A percentile compares a stretch with the other conserved stretches of the same genome.
Evolutionary conservation across 2,329 filamentous ascomycete genomes (phyloP).

Genomic region (Pseudogymnoascus sp.): DNA sequence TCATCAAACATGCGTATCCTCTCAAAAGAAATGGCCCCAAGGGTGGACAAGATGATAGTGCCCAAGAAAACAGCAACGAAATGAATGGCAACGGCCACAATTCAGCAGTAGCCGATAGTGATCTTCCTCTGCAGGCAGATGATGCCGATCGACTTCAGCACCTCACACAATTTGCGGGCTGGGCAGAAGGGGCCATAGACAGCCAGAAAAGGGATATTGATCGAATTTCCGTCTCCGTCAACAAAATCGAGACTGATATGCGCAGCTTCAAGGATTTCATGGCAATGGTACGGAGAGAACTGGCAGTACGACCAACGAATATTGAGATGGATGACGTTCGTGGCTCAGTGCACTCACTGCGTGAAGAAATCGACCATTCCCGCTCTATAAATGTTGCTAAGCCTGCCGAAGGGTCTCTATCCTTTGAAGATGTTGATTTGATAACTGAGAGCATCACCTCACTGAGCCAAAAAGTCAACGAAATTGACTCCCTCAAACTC

Average conservation of each 20-base stretch:
- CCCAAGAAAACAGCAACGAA: background rate
- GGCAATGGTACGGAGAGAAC: conserved; percentile 21
- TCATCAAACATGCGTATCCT: background rate
- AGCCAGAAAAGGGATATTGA: conserved; percentile 26
- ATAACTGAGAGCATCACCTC: conserved; percentile 17
- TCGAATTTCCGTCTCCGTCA: conserved; percentile 20
- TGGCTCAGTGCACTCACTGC: conserved; percentile 8
- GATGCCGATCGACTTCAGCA: conserved; percentile 8
- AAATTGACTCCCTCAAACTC: conserved; percentile 22
- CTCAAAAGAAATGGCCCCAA: conserved; percentile 2
- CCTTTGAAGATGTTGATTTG: conserved; percentile 15
- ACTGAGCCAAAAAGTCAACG: conserved; percentile 18
- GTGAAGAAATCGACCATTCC: conserved; percentile 10
- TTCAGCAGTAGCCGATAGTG: background rate
- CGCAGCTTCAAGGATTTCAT: conserved; percentile 25
- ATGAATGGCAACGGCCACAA: background rate
- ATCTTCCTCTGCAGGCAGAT: background rate
- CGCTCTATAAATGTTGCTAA: conserved; percentile 7
- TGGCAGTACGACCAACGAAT: conserved; percentile 9
- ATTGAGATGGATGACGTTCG: conserved; percentile 11
- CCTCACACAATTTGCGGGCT: conserved; percentile 17
- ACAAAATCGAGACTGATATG: conserved; percentile 24
- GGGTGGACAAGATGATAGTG: background rate
- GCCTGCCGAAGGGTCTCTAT: conserved; percentile 2
- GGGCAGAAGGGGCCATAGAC: conserved; percentile 21